Percentiles rank a stretch among this genome's conserved stretches.
phyloP scores from a whole-genome alignment of 768 basidiomycete genomes.

The Boletus reticuloceps region DNA sequence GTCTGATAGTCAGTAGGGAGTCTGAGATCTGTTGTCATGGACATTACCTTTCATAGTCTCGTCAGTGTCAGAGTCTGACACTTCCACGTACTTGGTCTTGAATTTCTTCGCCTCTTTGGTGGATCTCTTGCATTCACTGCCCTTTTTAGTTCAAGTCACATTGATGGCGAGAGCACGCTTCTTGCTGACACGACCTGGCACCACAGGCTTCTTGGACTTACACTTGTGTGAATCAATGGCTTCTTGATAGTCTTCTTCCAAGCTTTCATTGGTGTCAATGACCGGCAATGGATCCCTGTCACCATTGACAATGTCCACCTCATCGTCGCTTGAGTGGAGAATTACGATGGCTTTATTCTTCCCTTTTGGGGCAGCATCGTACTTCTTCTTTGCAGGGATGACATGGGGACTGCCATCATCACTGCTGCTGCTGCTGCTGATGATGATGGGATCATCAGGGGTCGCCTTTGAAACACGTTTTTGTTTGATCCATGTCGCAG shows the following conservation, averaged over 20 bases:
- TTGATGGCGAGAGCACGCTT: not conserved
- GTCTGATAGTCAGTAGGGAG: not conserved
- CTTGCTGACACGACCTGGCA: not conserved
- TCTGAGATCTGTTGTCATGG: not conserved
- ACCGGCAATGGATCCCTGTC: not conserved
- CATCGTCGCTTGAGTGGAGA: not conserved
- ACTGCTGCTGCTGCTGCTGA: conserved; percentile 1
- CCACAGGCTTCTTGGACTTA: not conserved
- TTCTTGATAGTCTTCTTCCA: not conserved
- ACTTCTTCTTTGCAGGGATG: not conserved
- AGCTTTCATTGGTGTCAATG: not conserved
- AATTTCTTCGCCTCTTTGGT: not conserved
- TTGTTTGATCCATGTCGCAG: not conserved
- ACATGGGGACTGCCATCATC: not conserved
- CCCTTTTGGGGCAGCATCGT: not conserved
- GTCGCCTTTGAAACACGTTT: not conserved
- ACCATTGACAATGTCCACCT: not conserved
- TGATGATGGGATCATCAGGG: not conserved
- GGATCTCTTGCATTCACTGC: no score
- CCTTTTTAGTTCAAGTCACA: not conserved
- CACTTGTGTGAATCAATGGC: not conserved
- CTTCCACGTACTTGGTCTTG: not conserved
- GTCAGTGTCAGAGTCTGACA: not conserved
- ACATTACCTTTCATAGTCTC: not conserved
- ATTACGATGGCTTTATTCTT: not conserved